phyloP scores from a whole-genome alignment of 2,329 filamentous ascomycete species.

The Talaromyces sp. region DNA sequence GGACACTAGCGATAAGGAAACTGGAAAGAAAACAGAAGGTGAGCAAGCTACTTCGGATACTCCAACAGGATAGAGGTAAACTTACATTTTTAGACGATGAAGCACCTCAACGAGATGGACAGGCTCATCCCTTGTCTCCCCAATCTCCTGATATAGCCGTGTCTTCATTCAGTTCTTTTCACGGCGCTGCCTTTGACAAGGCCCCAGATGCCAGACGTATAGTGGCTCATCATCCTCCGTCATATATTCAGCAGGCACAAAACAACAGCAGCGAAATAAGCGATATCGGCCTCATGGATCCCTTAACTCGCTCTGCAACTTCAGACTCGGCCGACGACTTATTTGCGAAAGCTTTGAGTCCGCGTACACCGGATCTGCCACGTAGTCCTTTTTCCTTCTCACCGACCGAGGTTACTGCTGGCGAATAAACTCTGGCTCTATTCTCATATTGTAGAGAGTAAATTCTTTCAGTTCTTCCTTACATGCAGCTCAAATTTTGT shows the following conservation, averaged over 20 bases:
- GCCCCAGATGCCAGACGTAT: constrained; percentile 24
- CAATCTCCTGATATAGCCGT: constrained; percentile 63
- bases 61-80: not conserved
- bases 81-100: constrained; percentile 5
- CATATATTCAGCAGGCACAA: constrained; percentile 37
- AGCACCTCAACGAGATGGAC: constrained; percentile 15
- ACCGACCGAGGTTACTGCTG: constrained; percentile 36
- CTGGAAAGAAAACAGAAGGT: constrained; percentile 56
- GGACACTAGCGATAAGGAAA: constrained; percentile 66
- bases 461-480: too few relatives aligned
- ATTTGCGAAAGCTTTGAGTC: constrained; percentile 83
- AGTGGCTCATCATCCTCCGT: constrained; percentile 39
- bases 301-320: constrained; percentile 33
- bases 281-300: constrained; percentile 31
- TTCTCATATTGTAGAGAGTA: too few relatives aligned
- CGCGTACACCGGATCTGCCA: constrained; percentile 79
- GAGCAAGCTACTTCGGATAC: constrained; percentile 25
- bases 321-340: constrained; percentile 70
- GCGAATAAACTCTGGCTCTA: not conserved
- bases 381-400: constrained; percentile 73
- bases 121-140: constrained; percentile 56
- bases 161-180: constrained; percentile 60
- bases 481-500: too few relatives aligned
- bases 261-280: constrained; percentile 27
- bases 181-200: constrained; percentile 20